A percentile compares a stretch with the other conserved stretches of the same genome.
phyloP scores from a whole-genome alignment of 352 stramenopile genomes.

The Globisporangium yorkense region DNA sequence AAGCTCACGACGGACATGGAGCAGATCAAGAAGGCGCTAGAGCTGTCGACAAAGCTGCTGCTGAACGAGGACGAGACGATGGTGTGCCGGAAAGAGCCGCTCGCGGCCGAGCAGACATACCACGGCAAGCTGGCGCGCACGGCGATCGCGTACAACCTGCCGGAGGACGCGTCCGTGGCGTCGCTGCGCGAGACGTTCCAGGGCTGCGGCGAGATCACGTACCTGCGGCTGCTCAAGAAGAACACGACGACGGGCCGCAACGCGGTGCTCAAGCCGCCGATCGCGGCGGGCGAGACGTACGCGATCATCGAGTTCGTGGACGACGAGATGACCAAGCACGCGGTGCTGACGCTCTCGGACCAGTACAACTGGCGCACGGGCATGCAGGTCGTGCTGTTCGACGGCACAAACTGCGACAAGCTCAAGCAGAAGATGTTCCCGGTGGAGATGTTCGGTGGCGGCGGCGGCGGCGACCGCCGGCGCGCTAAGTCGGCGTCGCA shows the following conservation, averaged over 20 bases:
- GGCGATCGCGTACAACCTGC: slow-evolving; percentile 84
- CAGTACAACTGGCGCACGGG: slow-evolving; percentile 85
- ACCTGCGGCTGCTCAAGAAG: slow-evolving; percentile 86
- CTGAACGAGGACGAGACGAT: slow-evolving; percentile 79
- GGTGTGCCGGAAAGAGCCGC: slow-evolving; percentile 82
- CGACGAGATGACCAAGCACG: slow-evolving; percentile 87
- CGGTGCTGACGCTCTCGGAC: slow-evolving; percentile 80
- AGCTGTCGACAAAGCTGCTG: slow-evolving; percentile 81
- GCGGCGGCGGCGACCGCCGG: slow-evolving; percentile 41
- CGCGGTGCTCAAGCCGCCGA: slow-evolving; percentile 83
- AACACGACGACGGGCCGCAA: slow-evolving; percentile 85
- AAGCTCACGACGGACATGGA: slow-evolving; percentile 84
- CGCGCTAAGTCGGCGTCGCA: slow-evolving; percentile 72
- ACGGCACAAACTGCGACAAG: slow-evolving; percentile 85
- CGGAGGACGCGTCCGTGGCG: slow-evolving; percentile 80
- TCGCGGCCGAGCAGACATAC: slow-evolving; percentile 78
- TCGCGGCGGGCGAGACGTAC: slow-evolving; percentile 82
- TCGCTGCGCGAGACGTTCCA: slow-evolving; percentile 82
- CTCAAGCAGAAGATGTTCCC: slow-evolving; percentile 89
- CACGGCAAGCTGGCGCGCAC: slow-evolving; percentile 81
- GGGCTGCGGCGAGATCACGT: slow-evolving; percentile 78
- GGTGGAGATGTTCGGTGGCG: slow-evolving; percentile 37
- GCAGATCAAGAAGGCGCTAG: slow-evolving; percentile 74
- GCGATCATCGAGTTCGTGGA: slow-evolving; percentile 88
- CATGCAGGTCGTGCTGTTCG: slow-evolving; percentile 87